Conservation (phyloP, 176 grass and related monocot genomes). For the Bromus sterilis region DNA sequence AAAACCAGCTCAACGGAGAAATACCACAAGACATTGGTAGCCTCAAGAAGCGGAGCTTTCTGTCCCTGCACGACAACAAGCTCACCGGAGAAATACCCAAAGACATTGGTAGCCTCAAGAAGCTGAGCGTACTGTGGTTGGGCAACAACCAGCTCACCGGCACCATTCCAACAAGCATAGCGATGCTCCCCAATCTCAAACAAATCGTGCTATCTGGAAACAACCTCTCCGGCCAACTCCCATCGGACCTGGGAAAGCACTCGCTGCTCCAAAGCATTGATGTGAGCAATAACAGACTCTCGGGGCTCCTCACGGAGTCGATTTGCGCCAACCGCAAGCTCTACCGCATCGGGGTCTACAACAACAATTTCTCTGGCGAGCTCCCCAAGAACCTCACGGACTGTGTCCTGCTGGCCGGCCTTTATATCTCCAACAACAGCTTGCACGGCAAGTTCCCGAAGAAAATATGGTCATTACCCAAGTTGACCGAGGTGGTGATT, state of each 20-base stretch:
- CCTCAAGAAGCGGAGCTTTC: neutral
- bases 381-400: conserved; percentile 3
- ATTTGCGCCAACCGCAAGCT: conserved; percentile 20
- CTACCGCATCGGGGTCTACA: neutral
- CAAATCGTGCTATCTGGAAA: neutral
- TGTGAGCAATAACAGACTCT: neutral
- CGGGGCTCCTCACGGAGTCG: neutral
- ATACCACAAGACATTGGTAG: conserved; percentile 22
- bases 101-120: no score
- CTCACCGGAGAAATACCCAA: no score
- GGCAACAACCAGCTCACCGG: neutral
- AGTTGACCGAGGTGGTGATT: neutral
- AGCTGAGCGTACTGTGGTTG: no score
- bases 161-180: neutral
- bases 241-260: neutral
- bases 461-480: neutral
- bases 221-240: neutral
- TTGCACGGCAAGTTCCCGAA: conserved; percentile 27
- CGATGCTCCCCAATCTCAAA: neutral
- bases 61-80: conserved; percentile 21
- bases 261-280: neutral
- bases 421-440: conserved; percentile 30
- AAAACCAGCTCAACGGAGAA: conserved; percentile 28
- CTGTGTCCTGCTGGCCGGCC: neutral
- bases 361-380: conserved; percentile 24